Percentiles rank a stretch among this genome's conserved stretches.
Conservation (phyloP, 1,284 basidiomycete species). For the Clitocybe nebularis region DNA sequence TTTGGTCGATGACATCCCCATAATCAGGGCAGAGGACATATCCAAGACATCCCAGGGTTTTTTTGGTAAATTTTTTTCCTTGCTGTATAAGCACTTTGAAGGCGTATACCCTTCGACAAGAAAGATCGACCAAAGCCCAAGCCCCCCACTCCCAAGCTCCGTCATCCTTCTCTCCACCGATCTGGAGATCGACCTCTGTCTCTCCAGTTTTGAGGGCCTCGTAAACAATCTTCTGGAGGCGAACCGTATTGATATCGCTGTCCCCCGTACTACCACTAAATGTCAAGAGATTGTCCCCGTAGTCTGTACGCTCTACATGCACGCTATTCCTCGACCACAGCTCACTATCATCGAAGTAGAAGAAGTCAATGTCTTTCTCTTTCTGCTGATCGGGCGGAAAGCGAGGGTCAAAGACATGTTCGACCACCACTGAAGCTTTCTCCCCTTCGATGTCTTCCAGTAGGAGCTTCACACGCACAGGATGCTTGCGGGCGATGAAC, state of each 20-base stretch:
- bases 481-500: slow-evolving; percentile 26
- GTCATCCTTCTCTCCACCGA: slow-evolving; percentile 24
- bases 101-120: slow-evolving; percentile 33
- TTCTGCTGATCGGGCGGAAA: slow-evolving; percentile 22
- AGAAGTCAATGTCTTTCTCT: slow-evolving; percentile 25
- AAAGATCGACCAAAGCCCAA: slow-evolving; percentile 34
- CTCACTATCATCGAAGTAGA: slow-evolving; percentile 30
- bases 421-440: slow-evolving; percentile 29
- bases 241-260: slow-evolving; percentile 20
- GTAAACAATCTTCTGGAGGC: slow-evolving; percentile 28
- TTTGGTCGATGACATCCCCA: slow-evolving; percentile 24
- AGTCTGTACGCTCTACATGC: slow-evolving; percentile 18
- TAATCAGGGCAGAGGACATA: slow-evolving; percentile 32
- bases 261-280: slow-evolving; percentile 17
- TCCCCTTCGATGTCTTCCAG: slow-evolving; percentile 32
- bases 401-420: slow-evolving; percentile 28
- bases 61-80: slow-evolving; percentile 19
- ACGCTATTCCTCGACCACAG: slow-evolving; percentile 21
- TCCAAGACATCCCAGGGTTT: slow-evolving; percentile 27
- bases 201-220: slow-evolving; percentile 30
- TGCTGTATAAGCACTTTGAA: slow-evolving; percentile 34
- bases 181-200: slow-evolving; percentile 31
- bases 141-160: slow-evolving; percentile 33
- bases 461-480: slow-evolving; percentile 28
- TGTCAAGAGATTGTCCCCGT: slow-evolving; percentile 11